A percentile compares a stretch with the other conserved stretches of the same genome.
These are phyloP conservation scores for Emmonsiellopsis sp. DNA, from an alignment of 2,329 filamentous ascomycete genomes.

Conservation along the genomic window DNA sequence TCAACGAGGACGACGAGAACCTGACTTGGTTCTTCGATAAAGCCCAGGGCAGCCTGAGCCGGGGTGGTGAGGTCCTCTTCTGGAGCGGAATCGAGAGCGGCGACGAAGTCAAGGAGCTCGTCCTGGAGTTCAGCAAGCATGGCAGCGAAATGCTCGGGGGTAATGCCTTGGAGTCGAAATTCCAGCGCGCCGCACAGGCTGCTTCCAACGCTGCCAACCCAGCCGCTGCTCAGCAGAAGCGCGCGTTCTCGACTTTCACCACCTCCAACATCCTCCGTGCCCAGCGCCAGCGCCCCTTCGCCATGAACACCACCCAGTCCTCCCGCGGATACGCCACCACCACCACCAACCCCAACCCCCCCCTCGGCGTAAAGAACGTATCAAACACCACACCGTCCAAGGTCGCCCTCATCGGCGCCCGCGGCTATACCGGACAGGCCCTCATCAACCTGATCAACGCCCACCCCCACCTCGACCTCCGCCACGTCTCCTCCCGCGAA, in stretches of 20 bases:
- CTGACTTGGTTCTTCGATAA: conserved; percentile 98
- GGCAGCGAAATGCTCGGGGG: conserved; percentile 82
- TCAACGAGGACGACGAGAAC: conserved; percentile 92
- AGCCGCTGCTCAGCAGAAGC: conserved; percentile 49
- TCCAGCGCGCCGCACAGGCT: conserved; percentile 66
- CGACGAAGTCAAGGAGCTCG: conserved; percentile 71
- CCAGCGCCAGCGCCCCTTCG: conserved; percentile 14
- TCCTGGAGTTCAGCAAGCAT: conserved; percentile 74
- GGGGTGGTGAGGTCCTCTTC: conserved; percentile 83
- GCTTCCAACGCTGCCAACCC: conserved; percentile 48
- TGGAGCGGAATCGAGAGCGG: conserved; percentile 85
- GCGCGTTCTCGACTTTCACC: conserved; percentile 55
- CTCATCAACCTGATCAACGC: conserved; percentile 77
- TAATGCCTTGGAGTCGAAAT: conserved; percentile 76
- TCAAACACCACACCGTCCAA: conserved; percentile 70
- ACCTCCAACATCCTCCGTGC: conserved; percentile 28
- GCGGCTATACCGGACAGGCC: conserved; percentile 89
- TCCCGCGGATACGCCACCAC: conserved; percentile 30
- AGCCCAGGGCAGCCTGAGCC: conserved; percentile 81
- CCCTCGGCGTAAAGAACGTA: conserved; percentile 77
- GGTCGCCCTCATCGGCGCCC: conserved; percentile 79
- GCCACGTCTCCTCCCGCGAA: conserved; percentile 88
- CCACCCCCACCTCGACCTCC: conserved; percentile 82
- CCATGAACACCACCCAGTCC: conserved; percentile 19
- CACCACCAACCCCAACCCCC: conserved; percentile 61